Percentiles rank a stretch among this genome's conserved stretches.
Evolutionary conservation across 2,329 filamentous ascomycete genomes (phyloP).

Genomic region (Orbilia javanica): DNA sequence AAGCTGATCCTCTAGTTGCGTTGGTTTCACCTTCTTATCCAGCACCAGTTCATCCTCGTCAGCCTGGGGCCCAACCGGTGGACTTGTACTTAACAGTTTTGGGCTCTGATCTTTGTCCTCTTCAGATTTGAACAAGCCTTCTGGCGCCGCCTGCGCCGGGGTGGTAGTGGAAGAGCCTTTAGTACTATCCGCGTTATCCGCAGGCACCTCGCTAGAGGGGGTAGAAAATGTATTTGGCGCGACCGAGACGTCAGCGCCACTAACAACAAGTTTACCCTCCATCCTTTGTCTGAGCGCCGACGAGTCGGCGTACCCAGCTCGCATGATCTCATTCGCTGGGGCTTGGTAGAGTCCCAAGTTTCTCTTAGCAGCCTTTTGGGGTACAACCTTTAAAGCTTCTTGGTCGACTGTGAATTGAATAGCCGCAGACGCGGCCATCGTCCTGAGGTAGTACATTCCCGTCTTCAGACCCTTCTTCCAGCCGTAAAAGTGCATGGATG

Average conservation of each 20-base stretch:
- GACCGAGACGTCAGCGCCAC: no score
- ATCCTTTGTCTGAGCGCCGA: slow-evolving; percentile 39
- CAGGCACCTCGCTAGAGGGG: no score
- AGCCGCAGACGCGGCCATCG: slow-evolving; percentile 93
- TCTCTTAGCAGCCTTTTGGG: slow-evolving; percentile 77
- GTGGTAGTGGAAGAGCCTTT: no score
- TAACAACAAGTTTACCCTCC: slow-evolving; percentile 49
- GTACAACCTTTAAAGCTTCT: slow-evolving; percentile 85
- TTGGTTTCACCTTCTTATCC: slow-evolving; percentile 65
- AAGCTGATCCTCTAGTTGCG: slow-evolving; percentile 79
- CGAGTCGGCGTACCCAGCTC: no score
- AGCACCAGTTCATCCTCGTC: slow-evolving; percentile 72
- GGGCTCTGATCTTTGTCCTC: slow-evolving; percentile 81
- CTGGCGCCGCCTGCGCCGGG: no score
- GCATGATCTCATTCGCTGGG: slow-evolving; percentile 70
- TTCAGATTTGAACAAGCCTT: no score
- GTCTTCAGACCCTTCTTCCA: slow-evolving; percentile 99
- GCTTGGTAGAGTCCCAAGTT: slow-evolving; percentile 65
- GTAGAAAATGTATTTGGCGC: no score
- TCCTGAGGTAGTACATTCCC: slow-evolving; percentile 99
- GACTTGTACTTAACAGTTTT: slow-evolving; percentile 80
- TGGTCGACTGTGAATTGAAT: slow-evolving; percentile 99
- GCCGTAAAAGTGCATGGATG: slow-evolving; percentile 98
- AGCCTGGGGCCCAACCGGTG: slow-evolving; percentile 71
- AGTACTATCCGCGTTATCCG: slow-evolving; percentile 78